Base-by-base conservation (phyloP, 2,329 filamentous ascomycete genomes). In the Neurospora sp. region DNA sequence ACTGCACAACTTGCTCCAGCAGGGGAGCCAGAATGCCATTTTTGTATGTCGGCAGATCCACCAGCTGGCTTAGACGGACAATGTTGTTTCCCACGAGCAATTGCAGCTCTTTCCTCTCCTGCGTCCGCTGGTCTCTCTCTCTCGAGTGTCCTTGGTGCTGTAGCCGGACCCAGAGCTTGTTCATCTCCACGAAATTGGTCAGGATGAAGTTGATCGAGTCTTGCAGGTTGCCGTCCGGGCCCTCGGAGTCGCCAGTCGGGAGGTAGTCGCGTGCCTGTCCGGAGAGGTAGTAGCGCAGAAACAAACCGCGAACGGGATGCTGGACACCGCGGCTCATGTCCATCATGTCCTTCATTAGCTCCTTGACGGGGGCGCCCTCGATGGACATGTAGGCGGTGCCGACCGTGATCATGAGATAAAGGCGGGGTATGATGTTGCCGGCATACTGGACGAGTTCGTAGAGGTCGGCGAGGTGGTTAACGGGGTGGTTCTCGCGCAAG, bases 321-420 rank as follows among this genome's bases (percentile, higher is more conserved):
- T 99, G 96, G 28, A 99, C 94, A 70, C 96, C 96, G 73, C 96
- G 89, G 81, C 93, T 98, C 96, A 99, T 99, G 81, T 99, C 96
- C 96, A 99, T 99, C 96, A 99, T 99, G 81, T 99, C 96, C 82
- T 99, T 99, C 96, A 99, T 99, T 73, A 99, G 93, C 84, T 99
- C 96, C 83, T 99, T 99, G 75, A 99, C 96, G 0, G 96, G 96
- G 71, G 96, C 96, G 85, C 98, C 96, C 77, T 96, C 92, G 78
- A 99, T 96, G 36, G 93, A 91, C 96, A 99, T 99, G 84, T 99
- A 99, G 67, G 97, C 96, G 2, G 96, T 99, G 71, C 96, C 96
- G 46, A 99, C 96, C 0, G 96, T 99, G 78, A 99, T 96, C 96
- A 99, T 99, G 71, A 99, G 90, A 80, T 99, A 99, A 73, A 99